phyloP scores from a whole-genome alignment of 2,329 filamentous ascomycete species.

The Dactylellina parvicollis region DNA sequence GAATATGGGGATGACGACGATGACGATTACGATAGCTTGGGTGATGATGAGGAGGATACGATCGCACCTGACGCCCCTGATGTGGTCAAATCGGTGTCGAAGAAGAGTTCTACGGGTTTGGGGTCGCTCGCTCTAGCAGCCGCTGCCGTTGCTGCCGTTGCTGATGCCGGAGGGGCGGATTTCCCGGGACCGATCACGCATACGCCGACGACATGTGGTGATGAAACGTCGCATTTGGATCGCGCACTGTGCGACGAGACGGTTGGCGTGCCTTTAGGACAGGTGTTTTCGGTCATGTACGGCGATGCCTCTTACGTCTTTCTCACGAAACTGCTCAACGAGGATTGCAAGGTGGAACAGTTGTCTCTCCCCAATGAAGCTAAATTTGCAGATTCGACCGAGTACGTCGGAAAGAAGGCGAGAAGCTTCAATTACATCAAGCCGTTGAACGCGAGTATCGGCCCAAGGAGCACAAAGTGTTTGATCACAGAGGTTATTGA shows the following conservation, averaged over 20 bases:
- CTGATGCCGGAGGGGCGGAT: conserved; percentile 66
- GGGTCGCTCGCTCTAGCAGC: conserved; percentile 59
- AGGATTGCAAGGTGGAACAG: conserved; percentile 90
- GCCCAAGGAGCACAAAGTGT: conserved; percentile 93
- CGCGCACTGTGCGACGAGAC: conserved; percentile 85
- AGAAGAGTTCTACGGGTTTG: conserved; percentile 74
- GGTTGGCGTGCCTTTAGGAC: conserved; percentile 86
- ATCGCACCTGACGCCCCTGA: conserved; percentile 64
- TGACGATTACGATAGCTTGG: conserved; percentile 69
- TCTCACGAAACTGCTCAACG: conserved; percentile 85
- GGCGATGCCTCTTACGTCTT: conserved; percentile 80
- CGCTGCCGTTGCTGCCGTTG: conserved; percentile 59
- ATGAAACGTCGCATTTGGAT: conserved; percentile 76
- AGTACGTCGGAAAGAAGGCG: conserved; percentile 75
- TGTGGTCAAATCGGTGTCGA: conserved; percentile 67
- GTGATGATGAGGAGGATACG: conserved; percentile 63
- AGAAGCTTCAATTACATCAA: conserved; percentile 90
- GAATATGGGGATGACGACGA: conserved; percentile 67
- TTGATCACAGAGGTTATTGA: conserved; percentile 88
- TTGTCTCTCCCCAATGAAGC: conserved; percentile 73
- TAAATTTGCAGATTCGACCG: conserved; percentile 68
- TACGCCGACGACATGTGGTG: conserved; percentile 83
- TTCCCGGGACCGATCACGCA: conserved; percentile 88
- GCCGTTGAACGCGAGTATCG: conserved; percentile 82
- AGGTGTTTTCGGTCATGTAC: conserved; percentile 88